These are phyloP conservation scores for Kregervanrija fluxuum DNA, from an alignment of 805 yeast genomes.

Conservation along the genomic window DNA sequence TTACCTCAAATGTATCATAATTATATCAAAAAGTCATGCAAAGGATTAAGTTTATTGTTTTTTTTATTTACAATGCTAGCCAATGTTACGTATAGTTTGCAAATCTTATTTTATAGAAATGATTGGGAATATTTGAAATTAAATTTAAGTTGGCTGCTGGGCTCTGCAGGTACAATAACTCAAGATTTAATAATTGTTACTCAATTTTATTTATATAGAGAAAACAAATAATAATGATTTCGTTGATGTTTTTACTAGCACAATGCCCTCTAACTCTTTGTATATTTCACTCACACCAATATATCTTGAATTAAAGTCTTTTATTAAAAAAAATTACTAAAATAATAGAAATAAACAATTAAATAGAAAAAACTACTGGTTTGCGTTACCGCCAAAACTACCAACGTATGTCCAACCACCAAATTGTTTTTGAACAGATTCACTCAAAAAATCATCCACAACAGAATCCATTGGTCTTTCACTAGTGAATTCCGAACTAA, in stretches of 20 bases:
- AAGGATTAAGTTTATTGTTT: slow-evolving; percentile 79
- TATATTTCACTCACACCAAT: neutral
- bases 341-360: neutral
- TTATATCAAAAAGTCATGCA: slow-evolving; percentile 66
- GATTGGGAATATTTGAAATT: slow-evolving; percentile 53
- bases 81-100: slow-evolving; percentile 67
- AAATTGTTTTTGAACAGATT: slow-evolving; percentile 93
- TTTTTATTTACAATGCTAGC: slow-evolving; percentile 71
- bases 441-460: slow-evolving; percentile 85
- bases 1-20: slow-evolving; percentile 82
- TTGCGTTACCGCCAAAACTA: slow-evolving; percentile 17
- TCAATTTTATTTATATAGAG: slow-evolving; percentile 57
- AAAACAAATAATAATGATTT: neutral
- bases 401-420: slow-evolving; percentile 99
- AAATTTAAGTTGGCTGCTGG: slow-evolving; percentile 71
- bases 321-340: neutral
- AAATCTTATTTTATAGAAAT: slow-evolving; percentile 57
- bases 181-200: slow-evolving; percentile 61
- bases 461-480: slow-evolving; percentile 95
- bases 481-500: slow-evolving; percentile 84
- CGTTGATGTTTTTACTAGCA: neutral
- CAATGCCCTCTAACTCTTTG: neutral
- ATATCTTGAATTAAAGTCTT: no score
- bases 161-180: slow-evolving; percentile 68
- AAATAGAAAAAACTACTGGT: neutral